Percentiles rank a stretch among this genome's conserved stretches.
Conservation (phyloP, 331 rosid species). For the Malus hybrid region DNA sequence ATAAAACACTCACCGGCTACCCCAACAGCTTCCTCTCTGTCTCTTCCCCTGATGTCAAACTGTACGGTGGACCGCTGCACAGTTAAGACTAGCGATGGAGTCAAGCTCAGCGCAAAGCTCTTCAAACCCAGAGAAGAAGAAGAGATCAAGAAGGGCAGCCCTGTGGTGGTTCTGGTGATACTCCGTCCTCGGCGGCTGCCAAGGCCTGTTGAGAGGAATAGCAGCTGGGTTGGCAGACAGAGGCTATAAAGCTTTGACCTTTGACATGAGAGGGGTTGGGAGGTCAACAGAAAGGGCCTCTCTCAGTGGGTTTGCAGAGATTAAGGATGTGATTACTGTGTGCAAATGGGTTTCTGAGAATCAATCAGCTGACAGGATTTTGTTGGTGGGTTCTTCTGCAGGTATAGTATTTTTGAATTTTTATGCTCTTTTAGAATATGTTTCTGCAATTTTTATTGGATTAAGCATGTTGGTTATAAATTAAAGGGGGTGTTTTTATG, state of each 20-base stretch:
- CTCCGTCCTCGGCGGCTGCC: slow-evolving; percentile 77
- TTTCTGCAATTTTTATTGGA: neutral
- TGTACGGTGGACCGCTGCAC: slow-evolving; percentile 40
- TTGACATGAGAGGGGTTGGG: slow-evolving; percentile 89
- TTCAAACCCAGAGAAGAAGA: slow-evolving; percentile 49
- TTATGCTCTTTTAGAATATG: neutral
- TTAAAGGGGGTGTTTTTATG: neutral
- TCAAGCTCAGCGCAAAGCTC: slow-evolving; percentile 55
- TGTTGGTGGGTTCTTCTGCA: no score
- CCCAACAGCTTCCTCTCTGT: no score
- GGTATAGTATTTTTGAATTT: neutral
- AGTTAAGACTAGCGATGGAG: slow-evolving; percentile 65
- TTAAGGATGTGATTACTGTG: no score
- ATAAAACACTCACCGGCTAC: no score
- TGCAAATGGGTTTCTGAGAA: no score
- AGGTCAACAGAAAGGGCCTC: slow-evolving; percentile 64
- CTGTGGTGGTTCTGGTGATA: slow-evolving; percentile 59
- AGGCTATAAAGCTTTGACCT: slow-evolving; percentile 62
- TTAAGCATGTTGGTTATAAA: neutral
- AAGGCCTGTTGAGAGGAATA: slow-evolving; percentile 72
- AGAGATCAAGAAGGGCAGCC: slow-evolving; percentile 17
- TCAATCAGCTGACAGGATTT: no score
- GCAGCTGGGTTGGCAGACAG: slow-evolving; percentile 55
- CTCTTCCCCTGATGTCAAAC: slow-evolving; percentile 28
- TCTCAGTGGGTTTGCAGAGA: no score